Base-by-base conservation (phyloP, 2,329 filamentous ascomycete genomes). In the Triangularia setosa region DNA sequence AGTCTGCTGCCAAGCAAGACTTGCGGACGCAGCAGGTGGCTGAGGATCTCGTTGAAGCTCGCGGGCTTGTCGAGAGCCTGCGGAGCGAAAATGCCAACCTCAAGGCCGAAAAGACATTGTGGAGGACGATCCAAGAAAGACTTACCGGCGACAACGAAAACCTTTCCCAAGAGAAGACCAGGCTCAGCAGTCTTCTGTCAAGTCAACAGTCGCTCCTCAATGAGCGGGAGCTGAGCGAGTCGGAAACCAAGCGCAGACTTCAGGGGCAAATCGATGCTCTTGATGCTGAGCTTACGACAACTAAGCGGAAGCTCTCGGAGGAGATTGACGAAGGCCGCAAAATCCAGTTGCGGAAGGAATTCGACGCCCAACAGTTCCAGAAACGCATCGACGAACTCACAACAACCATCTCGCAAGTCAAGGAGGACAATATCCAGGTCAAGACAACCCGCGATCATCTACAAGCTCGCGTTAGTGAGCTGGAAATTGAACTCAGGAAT, bases 311-410 rank as follows among this genome's bases (percentile, higher is more conserved):
- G 75, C 82, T 98, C 2, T 87, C 89, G 2, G 87, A 92, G 25
- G 93, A 97, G 73, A 77, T 88, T 0, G 93, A 97, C 66, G 93
- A 96, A 68, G 86, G 83, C 69, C 96, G 93, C 81, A 94, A 96
- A 75, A 80, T 90, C 33, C 84, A 90, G 65, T 81, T 95, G 59
- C 88, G 94, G 64, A 93, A 96, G 72, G 94, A 98, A 73, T 97
- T 91, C 68, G 95, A 99, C 66, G 86, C 90, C 52, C 90, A 92
- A 69, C 92, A 98, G 74, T 88, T 86, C 59, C 92, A 97, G 75
- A 95, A 93, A 76, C 88, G 93, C 60, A 95, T 98, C 66, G 94
- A 99, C 69, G 94, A 98, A 72, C 85, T 99, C 55, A 90, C 94
- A 67, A 83, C 88, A 30, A 94, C 87, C 71, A 81, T 97, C 48